These are phyloP conservation scores for Thecaphora frezii DNA, from an alignment of 1,284 basidiomycete genomes.

Conservation along the genomic window DNA sequence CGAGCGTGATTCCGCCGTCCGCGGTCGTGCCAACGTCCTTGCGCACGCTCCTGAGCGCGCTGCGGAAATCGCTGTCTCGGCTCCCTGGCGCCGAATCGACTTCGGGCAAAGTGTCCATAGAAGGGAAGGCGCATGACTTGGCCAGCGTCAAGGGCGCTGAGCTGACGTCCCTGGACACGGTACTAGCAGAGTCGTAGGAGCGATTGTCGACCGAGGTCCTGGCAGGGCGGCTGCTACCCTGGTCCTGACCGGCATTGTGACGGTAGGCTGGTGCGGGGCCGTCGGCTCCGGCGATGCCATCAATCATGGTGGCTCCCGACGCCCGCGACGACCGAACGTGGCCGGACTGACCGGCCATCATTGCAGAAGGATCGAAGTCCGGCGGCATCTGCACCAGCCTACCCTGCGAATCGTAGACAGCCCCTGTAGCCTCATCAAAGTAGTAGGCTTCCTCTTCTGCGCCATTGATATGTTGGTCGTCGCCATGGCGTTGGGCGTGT, in stretches of 20 bases:
- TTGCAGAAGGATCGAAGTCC: conserved; percentile 12
- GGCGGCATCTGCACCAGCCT: conserved; percentile 40
- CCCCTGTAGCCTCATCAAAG: conserved; percentile 50
- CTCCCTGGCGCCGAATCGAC: conserved; percentile 32
- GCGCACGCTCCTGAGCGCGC: conserved; percentile 15
- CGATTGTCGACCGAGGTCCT: conserved; percentile 20
- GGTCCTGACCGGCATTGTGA: background rate
- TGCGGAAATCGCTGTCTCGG: conserved; percentile 19
- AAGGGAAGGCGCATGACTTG: conserved; percentile 31
- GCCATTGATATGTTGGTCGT: background rate
- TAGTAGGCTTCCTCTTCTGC: conserved; percentile 45
- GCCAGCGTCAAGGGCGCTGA: conserved; percentile 31
- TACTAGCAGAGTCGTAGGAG: conserved; percentile 34
- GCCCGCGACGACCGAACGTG: background rate
- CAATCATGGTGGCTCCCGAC: background rate
- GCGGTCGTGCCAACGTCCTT: conserved; percentile 42
- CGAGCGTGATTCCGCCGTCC: conserved; percentile 33
- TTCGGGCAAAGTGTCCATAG: conserved; percentile 37
- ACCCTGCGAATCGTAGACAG: conserved; percentile 48
- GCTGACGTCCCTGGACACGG: conserved; percentile 15
- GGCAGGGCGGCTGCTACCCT: background rate
- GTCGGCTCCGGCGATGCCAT: background rate
- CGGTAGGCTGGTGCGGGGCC: background rate
- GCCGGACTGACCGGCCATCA: background rate
- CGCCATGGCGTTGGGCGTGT: background rate